Percentiles rank a stretch among this genome's conserved stretches.
These are phyloP conservation scores for Calonectria montana DNA, from an alignment of 2,329 filamentous ascomycete genomes.

Conservation along the genomic window DNA sequence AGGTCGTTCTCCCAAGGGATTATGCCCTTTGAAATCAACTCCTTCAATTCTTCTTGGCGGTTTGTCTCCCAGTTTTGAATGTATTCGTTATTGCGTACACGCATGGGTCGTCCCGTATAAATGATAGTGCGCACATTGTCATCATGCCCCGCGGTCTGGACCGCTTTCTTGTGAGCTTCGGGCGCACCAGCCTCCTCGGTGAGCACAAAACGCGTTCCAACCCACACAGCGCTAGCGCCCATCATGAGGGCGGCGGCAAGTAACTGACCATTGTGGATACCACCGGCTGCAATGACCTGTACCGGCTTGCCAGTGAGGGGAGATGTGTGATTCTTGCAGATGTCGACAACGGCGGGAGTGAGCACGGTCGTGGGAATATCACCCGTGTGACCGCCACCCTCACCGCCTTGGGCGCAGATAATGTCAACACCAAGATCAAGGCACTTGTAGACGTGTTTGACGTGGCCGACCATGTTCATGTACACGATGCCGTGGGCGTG, in stretches of 20 bases:
- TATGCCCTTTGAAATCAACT: slow-evolving; percentile 87
- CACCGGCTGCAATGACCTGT: slow-evolving; percentile 94
- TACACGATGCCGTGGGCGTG: slow-evolving; percentile 90
- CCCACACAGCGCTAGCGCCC: slow-evolving; percentile 92
- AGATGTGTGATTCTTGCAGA: slow-evolving; percentile 83
- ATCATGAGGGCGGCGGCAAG: slow-evolving; percentile 92
- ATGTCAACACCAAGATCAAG: slow-evolving; percentile 92
- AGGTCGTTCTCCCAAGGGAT: slow-evolving; percentile 96
- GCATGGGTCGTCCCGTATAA: slow-evolving; percentile 95
- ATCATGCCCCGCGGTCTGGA: slow-evolving; percentile 90
- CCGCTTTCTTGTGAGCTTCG: slow-evolving; percentile 93
- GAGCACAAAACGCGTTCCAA: slow-evolving; percentile 95
- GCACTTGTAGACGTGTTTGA: slow-evolving; percentile 98
- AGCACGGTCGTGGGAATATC: slow-evolving; percentile 92
- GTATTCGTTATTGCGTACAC: slow-evolving; percentile 93
- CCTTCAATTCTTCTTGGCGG: slow-evolving; percentile 88
- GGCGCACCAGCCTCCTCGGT: slow-evolving; percentile 94
- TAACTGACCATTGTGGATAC: slow-evolving; percentile 91
- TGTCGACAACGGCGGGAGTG: slow-evolving; percentile 90
- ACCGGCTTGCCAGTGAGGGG: slow-evolving; percentile 89
- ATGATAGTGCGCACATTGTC: slow-evolving; percentile 98
- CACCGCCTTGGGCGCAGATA: slow-evolving; percentile 97
- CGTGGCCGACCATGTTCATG: slow-evolving; percentile 99
- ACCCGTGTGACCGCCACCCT: slow-evolving; percentile 96
- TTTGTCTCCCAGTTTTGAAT: slow-evolving; percentile 97